These are phyloP conservation scores for Boletus speciosus DNA, from an alignment of 768 basidiomycete species.

Conservation along the genomic window DNA sequence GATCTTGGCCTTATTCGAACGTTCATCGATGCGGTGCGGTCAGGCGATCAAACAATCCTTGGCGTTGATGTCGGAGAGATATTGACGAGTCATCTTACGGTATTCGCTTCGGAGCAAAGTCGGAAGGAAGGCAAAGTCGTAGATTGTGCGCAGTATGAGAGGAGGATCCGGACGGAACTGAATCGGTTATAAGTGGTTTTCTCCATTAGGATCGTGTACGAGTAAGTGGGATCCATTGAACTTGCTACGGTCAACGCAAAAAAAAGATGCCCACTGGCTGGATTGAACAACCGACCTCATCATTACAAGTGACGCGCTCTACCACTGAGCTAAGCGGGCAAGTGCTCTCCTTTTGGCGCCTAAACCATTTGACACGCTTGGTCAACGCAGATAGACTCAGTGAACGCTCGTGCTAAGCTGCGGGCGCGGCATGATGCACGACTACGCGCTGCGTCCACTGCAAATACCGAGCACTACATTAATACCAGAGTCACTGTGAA, in stretches of 20 bases:
- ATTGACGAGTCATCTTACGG: slow-evolving; percentile 73
- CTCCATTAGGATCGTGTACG: not conserved
- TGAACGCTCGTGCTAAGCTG: not conserved
- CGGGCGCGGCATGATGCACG: not conserved
- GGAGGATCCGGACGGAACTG: slow-evolving; percentile 38
- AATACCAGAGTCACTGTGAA: not conserved
- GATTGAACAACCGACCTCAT: slow-evolving; percentile 47
- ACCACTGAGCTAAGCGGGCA: slow-evolving; percentile 44
- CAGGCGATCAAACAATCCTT: slow-evolving; percentile 57
- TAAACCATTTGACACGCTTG: not conserved
- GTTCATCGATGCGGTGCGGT: slow-evolving; percentile 74
- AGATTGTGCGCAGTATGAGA: slow-evolving; percentile 66
- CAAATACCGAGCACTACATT: not conserved
- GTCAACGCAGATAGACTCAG: not conserved
- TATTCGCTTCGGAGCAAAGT: slow-evolving; percentile 85
- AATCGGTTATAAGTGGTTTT: not conserved
- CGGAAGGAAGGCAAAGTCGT: slow-evolving; percentile 66
- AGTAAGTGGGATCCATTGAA: not conserved
- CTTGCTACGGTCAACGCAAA: not conserved
- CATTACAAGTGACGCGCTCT: slow-evolving; percentile 46
- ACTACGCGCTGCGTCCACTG: not conserved
- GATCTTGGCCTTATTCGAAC: slow-evolving; percentile 71
- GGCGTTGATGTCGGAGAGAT: slow-evolving; percentile 68
- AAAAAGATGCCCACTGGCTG: slow-evolving; percentile 37
- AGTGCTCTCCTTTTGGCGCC: fast-evolving